Evolutionary conservation across 1,284 basidiomycete genomes (phyloP).

Genomic region (Melanopsichium pennsylvanicum): DNA sequence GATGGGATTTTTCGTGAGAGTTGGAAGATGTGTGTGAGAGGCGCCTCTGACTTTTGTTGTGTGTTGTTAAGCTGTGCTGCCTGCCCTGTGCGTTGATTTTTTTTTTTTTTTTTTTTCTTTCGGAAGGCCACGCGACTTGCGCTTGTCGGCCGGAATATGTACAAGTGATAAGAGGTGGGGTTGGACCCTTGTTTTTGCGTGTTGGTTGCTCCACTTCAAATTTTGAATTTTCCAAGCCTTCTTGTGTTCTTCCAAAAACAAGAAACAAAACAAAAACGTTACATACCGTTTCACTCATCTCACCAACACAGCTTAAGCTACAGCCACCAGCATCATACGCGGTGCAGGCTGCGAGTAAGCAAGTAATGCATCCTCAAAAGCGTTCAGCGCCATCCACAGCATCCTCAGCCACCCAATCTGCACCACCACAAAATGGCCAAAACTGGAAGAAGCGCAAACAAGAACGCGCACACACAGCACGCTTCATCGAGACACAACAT

Average conservation of each 20-base stretch:
- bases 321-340: no score
- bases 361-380: conserved; percentile 36
- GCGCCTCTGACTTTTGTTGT: neutral
- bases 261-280: no score
- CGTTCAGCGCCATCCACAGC: conserved; percentile 15
- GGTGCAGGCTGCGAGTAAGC: no score
- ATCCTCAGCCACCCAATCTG: conserved; percentile 5
- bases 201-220: conserved; percentile 5
- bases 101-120: neutral
- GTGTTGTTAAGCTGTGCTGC: neutral
- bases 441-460: conserved; percentile 51
- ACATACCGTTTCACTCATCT: no score
- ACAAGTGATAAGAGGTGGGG: no score
- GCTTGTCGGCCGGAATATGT: conserved; percentile 22
- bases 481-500: conserved; percentile 35
- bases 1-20: neutral
- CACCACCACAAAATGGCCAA: conserved; percentile 8
- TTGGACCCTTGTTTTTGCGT: conserved; percentile 18
- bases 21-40: conserved; percentile 11
- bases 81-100: no score
- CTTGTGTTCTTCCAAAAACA: no score
- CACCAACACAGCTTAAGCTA: no score
- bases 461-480: conserved; percentile 34
- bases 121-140: conserved; percentile 5
- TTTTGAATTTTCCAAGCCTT: conserved; percentile 4